Conservation (phyloP, 208 protist species). For the Leishmania mexicana region DNA sequence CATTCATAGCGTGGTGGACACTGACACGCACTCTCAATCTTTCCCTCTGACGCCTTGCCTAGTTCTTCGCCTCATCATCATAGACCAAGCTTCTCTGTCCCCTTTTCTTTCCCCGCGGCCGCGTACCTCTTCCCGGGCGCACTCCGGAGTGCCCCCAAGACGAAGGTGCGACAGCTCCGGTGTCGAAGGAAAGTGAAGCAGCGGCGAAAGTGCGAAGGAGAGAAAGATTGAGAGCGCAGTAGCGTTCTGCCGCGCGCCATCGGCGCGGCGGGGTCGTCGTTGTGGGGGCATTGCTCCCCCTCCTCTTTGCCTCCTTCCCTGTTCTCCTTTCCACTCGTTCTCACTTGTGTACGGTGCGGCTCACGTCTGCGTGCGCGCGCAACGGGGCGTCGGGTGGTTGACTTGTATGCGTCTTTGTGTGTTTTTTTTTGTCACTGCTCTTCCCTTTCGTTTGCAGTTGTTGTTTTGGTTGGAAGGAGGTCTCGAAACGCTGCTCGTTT, state of each 20-base stretch:
- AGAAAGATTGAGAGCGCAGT: not conserved
- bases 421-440: not conserved
- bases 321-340: not conserved
- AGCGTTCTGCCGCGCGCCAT: not conserved
- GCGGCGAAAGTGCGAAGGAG: too few relatives aligned
- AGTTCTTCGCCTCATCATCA: not conserved
- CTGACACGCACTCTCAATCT: not conserved
- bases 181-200: not conserved
- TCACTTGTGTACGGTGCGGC: slow-evolving; percentile 33
- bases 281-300: not conserved
- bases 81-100: not conserved
- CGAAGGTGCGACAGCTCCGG: not conserved
- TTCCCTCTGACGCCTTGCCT: not conserved
- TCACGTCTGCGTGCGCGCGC: not conserved
- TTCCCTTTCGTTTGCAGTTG: not conserved
- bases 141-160: not conserved
- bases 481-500: not conserved
- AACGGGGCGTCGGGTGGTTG: not conserved
- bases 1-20: not conserved
- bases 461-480: not conserved
- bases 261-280: not conserved
- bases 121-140: not conserved
- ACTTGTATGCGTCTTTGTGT: not conserved
- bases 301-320: not conserved
- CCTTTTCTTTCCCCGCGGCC: not conserved